Percentiles rank a stretch among this genome's conserved stretches.
Conservation (phyloP, 192 early-diverging fungal genomes). For the Coemansia furcata region DNA sequence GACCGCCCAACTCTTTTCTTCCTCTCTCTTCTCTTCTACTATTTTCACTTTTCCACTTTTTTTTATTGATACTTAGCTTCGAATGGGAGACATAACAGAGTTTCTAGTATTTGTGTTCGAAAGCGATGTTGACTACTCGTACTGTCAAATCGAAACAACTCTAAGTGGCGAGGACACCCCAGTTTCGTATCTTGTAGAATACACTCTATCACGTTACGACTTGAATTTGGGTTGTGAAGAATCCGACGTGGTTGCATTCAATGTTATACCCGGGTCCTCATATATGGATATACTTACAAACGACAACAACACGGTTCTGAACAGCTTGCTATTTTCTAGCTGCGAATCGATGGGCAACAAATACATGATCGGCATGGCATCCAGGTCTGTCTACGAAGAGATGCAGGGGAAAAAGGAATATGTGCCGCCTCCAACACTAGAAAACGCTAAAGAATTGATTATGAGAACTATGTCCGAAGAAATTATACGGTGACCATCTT, state of each 20-base stretch:
- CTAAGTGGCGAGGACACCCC: background rate
- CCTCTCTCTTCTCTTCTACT: background rate
- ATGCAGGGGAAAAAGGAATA: background rate
- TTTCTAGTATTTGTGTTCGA: background rate
- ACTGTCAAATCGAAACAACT: no score
- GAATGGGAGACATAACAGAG: background rate
- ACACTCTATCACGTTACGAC: background rate
- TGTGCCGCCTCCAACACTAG: background rate
- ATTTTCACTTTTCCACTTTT: no score
- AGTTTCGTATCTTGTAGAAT: background rate
- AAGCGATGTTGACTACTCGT: background rate
- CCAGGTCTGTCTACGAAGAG: background rate
- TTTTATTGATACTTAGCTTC: background rate
- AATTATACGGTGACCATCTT: background rate
- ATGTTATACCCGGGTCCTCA: background rate
- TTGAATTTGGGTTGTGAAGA: background rate
- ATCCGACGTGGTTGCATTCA: background rate
- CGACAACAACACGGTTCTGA: background rate
- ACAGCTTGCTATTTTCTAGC: background rate
- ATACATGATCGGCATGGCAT: background rate
- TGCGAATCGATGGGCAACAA: background rate
- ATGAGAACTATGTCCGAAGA: background rate
- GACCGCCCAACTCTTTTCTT: background rate
- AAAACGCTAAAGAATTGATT: no score
- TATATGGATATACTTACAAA: background rate